phyloP scores from a whole-genome alignment of 1,139 yeast species.

The Pichia norvegensis region DNA sequence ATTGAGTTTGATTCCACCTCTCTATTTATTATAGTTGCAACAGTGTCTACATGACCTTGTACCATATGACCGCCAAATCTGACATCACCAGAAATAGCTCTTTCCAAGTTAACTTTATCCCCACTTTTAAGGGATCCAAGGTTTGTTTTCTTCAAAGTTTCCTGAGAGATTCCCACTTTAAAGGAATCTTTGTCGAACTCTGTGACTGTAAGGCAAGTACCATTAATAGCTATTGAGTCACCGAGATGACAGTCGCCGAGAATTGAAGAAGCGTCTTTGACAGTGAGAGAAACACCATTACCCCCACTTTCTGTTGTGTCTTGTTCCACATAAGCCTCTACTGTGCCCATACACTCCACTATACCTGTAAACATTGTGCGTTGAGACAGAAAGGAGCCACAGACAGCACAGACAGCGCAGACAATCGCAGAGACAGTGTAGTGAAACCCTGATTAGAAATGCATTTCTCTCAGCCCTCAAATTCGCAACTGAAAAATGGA shows the following conservation, averaged over 20 bases:
- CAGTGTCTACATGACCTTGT: conserved; percentile 94
- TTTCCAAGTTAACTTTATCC: conserved; percentile 70
- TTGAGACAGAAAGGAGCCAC: too few species aligned
- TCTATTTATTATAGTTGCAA: conserved; percentile 54
- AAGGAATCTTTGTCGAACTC: conserved; percentile 55
- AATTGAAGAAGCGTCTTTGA: conserved; percentile 55
- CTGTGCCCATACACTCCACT: conserved; percentile 75
- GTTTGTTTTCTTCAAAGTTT: conserved; percentile 76
- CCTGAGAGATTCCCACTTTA: conserved; percentile 91
- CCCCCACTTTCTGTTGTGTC: conserved; percentile 64
- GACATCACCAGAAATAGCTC: conserved; percentile 78
- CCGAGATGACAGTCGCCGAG: conserved; percentile 81
- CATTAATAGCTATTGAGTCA: conserved; percentile 86
- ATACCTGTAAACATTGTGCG: conserved; percentile 82
- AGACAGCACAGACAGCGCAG: too few species aligned
- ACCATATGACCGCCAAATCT: conserved; percentile 96
- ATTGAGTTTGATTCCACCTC: conserved; percentile 72
- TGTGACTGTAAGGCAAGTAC: conserved; percentile 91
- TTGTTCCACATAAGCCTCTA: conserved; percentile 38
- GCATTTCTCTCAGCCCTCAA: too few species aligned
- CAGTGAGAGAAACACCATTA: conserved; percentile 65
- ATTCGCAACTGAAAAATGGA: too few species aligned
- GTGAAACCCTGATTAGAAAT: too few species aligned
- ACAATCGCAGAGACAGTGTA: too few species aligned
- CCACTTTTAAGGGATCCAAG: conserved; percentile 55